A percentile compares a stretch with the other conserved stretches of the same genome.
These are phyloP conservation scores for Trichocladium uniseriatum DNA, from an alignment of 495 filamentous ascomycete genomes.

Conservation along the genomic window DNA sequence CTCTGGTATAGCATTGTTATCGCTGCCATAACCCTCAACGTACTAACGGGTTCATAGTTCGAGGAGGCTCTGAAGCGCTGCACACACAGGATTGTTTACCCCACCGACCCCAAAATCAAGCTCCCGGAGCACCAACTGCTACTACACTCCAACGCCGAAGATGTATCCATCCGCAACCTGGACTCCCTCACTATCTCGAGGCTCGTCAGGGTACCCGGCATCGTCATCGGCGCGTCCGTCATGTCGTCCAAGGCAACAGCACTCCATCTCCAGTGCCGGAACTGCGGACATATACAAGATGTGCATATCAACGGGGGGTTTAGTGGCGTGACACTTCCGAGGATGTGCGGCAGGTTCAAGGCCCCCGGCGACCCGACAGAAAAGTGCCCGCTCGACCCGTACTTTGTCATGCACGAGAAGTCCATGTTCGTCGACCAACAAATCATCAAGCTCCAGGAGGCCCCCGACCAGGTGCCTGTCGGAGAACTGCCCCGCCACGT, in stretches of 20 bases:
- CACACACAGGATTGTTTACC: constrained; percentile 80
- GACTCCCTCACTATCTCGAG: constrained; percentile 89
- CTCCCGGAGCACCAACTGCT: constrained; percentile 92
- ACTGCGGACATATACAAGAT: constrained; percentile 65
- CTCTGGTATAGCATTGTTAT: constrained; percentile 51
- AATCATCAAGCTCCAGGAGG: constrained; percentile 96
- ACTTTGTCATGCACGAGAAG: constrained; percentile 89
- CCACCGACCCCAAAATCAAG: constrained; percentile 56
- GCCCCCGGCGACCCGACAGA: constrained; percentile 48
- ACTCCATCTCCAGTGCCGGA: constrained; percentile 80
- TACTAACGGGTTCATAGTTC: constrained; percentile 49
- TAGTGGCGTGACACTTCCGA: constrained; percentile 71
- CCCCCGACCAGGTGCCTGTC: constrained; percentile 94
- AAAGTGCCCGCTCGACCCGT: constrained; percentile 87
- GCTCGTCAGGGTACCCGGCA: constrained; percentile 92
- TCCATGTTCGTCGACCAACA: constrained; percentile 97
- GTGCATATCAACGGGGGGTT: constrained; percentile 75
- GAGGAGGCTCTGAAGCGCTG: constrained; percentile 83
- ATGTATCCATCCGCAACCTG: constrained; percentile 88
- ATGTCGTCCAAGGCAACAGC: constrained; percentile 90
- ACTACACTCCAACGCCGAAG: constrained; percentile 81
- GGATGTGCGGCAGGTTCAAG: constrained; percentile 58
- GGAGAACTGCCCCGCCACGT: constrained; percentile 94
- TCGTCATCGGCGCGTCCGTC: constrained; percentile 94
- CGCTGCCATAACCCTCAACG: constrained; percentile 7